Evolutionary conservation across 129 eudicot genomes (phyloP), one percentile per base, ranked within the genome.

Genomic region (Pulicaria dysenterica): DNA sequence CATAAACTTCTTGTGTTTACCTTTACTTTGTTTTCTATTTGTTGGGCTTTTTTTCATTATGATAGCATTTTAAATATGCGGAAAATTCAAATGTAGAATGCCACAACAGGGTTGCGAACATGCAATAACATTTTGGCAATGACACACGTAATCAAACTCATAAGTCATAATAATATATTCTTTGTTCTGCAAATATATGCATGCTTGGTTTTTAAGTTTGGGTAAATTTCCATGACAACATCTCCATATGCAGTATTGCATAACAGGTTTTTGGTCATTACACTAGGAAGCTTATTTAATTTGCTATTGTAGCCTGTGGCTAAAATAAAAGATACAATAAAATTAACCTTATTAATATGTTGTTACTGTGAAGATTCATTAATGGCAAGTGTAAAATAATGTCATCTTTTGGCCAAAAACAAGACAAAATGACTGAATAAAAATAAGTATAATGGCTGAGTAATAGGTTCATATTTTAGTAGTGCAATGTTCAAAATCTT

Each of bases 111-210:
- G 40, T 80, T 92, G 81, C 83, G 93, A 31, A 92, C 96, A 47
- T 92, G 98, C 90, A 92, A 92, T 63, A 92, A 92, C 73, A 92
- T 92, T 62, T 81, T 92, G 80, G 91, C 98, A 57, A 92, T 93
- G 96, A 85, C 90, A 36, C 90, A 89, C 87, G 98, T 93, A 70
- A 47, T 7, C 50, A 5, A 56, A 8, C 55, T 42, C 8, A 13
- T 45, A 65, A 24, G n/a, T n/a, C n/a, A n/a, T n/a, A n/a, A n/a
- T n/a, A n/a, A n/a, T n/a, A n/a, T 61, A 13, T 0, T 42, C n/a
- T 15, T 11, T 66, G 38, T 31, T 9, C 38, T n/a, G 53, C 54
- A 7, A 41, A 14, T 61, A 46, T 48, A 38, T 37, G 5, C 56
- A 24, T 31, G 67, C 58, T 58, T 46, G 36, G 10, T 43, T 45